Evolutionary conservation across 2,329 filamentous ascomycete species (phyloP), one percentile per base, ranked within the genome.

Genomic region (Tolypocladium sp.): DNA sequence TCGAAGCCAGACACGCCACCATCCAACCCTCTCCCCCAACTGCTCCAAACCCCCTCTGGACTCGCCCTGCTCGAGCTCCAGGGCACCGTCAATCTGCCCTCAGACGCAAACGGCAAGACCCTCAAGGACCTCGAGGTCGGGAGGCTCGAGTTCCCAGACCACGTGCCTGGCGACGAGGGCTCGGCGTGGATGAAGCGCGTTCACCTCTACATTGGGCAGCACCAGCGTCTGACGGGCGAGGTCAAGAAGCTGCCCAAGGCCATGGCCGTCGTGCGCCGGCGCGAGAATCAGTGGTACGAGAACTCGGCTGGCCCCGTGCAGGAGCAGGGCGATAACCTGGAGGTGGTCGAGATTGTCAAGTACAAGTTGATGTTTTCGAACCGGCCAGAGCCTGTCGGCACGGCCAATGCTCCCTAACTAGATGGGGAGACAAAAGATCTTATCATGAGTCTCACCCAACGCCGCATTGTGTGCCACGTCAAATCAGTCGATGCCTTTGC

Each of bases 21-120:
- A n/a, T 57, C 67, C 2, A 81, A 74, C 60, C 86, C 90, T 4
- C 83, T 97, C 5, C 94, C 94, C 1, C 73, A 82, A n/a, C 80
- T 96, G 62, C 83, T 97, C 20, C 90, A 92, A 66, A 97, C 93
- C 1, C 94, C 94, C 0, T 87, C 89, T 0, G 94, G 94, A 56
- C 83, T 97, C 46, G 93, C 93, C 22, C 80, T 99, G 53, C 79
- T 99, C 59, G 94, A 97, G 76, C 84, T 99, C 17, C 94, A 99
- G 78, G 94, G 92, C 62, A 91, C 85, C 17, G 87, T 99, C 75
- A 93, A 95, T 72, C 79, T 92, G 1, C 87, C 91, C 9, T 63
- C 75, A 2, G 68, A 73, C 30, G 63, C 66, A 12, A 65, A 76
- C 57, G 64, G 71, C 33, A 63, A 70, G 27, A 55, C 69, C 6